A percentile compares a stretch with the other conserved stretches of the same genome.
phyloP scores from a whole-genome alignment of 2,329 filamentous ascomycete species.

The Clathrospora elynae region DNA sequence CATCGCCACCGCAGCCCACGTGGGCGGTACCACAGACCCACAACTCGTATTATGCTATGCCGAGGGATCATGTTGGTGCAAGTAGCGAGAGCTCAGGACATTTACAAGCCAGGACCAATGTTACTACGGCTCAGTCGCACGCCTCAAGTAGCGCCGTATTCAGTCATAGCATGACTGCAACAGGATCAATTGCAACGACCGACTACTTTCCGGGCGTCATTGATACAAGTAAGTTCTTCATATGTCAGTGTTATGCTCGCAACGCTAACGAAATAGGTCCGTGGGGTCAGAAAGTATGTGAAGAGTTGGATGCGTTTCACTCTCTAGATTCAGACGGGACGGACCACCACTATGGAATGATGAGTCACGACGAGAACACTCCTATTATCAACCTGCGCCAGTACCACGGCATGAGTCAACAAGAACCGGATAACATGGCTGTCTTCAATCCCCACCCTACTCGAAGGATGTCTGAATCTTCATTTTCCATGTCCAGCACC shows the following conservation, averaged over 20 bases:
- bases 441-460: conserved; percentile 56
- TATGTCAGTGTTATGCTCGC: neutral
- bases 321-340: conserved; percentile 47
- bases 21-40: conserved; percentile 45
- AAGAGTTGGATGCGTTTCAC: conserved; percentile 48
- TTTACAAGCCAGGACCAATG: conserved; percentile 29
- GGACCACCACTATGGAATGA: conserved; percentile 46
- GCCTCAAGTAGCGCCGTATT: conserved; percentile 27
- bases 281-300: conserved; percentile 49
- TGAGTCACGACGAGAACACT: conserved; percentile 48
- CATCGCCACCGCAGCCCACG: conserved; percentile 42
- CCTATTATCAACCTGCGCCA: conserved; percentile 50
- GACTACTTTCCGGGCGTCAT: conserved; percentile 46
- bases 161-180: conserved; percentile 27
- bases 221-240: conserved; percentile 44
- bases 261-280: conserved; percentile 40
- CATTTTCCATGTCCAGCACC: conserved; percentile 70
- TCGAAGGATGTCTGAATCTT: conserved; percentile 72
- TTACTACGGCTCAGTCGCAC: conserved; percentile 32
- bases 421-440: conserved; percentile 37
- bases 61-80: conserved; percentile 24
- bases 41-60: conserved; percentile 39
- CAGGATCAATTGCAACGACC: conserved; percentile 28
- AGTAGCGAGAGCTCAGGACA: conserved; percentile 38
- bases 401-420: conserved; percentile 40